phyloP scores from a whole-genome alignment of 306 rosid genomes.

The Ammopiptanthus mongolicus region DNA sequence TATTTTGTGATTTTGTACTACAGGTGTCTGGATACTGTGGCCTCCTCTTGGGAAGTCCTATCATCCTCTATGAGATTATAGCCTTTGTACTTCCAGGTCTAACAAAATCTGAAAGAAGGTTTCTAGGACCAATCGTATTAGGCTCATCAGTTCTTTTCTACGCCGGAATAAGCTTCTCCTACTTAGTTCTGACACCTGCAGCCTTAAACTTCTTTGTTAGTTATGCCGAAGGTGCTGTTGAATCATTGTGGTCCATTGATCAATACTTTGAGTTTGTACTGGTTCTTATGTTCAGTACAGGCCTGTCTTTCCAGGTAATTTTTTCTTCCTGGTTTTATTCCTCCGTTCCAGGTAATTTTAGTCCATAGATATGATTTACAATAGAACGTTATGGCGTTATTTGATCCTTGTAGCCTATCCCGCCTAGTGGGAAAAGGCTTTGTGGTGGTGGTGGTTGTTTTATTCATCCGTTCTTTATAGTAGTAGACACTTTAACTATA shows the following conservation, averaged over 20 bases:
- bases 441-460: too few relatives aligned
- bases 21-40: conserved; percentile 99
- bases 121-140: conserved; percentile 85
- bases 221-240: conserved; percentile 94
- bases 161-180: conserved; percentile 84
- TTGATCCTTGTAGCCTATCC: too few relatives aligned
- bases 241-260: conserved; percentile 96
- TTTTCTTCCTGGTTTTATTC: not conserved
- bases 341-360: not conserved
- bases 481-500: too few relatives aligned
- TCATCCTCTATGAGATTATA: conserved; percentile 85
- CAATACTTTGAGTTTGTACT: conserved; percentile 97
- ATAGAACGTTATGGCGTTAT: too few relatives aligned
- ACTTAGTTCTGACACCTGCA: conserved; percentile 77
- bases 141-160: conserved; percentile 96
- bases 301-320: conserved; percentile 95
- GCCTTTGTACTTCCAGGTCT: conserved; percentile 91
- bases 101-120: conserved; percentile 74
- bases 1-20: conserved; percentile 21
- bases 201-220: conserved; percentile 83
- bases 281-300: conserved; percentile 95
- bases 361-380: too few relatives aligned
- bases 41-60: conserved; percentile 88
- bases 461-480: too few relatives aligned
- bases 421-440: too few relatives aligned